Base-by-base conservation (phyloP, 2,329 filamentous ascomycete species). In the Boeremia lycopersici region DNA sequence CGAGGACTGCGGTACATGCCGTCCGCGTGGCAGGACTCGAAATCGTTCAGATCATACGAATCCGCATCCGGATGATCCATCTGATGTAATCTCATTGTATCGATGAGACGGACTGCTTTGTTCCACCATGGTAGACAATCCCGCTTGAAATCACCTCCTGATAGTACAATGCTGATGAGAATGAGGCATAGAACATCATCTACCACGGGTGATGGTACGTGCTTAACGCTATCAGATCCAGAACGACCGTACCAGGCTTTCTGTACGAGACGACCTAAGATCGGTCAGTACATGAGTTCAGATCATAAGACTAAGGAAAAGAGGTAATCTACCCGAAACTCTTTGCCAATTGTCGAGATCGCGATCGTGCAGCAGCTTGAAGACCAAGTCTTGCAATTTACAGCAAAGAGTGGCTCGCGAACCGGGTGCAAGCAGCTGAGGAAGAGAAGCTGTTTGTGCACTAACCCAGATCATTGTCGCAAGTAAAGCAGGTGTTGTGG, bases 391-490 rank as follows among this genome's bases (percentile, higher is more conserved):
- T 31, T 47, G 44, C 17, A 47, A 10, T 26, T 39, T 47, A 12
- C 15, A 23, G 3, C 33, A 38, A 6, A 47, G 13, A 30, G 9
- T 39, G 3, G 26, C 13, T 28, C 44, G 44, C 8, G 44, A 38
- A 10, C 44, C 44, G 25, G 44, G 44, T n/a, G 44, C 34, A 11
- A 47, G 44, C 8, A 47, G 44, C 15, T 47, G 33, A 10, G 44
- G 44, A 6, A 47, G 12, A 25, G 44, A 39, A 8, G 44, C 44
- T 31, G 44, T 47, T 23, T 47, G 44, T 1, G 44, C 26, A 31
- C 33, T 38, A 28, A 47, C 44, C 44, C 44, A 47, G 2, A 47
- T 47, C 44, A 47, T 47, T 17, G 44, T 47, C 7, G 44, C 44
- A 17, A 47, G 44, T 23, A 47, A 25, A 28, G 44, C 44, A 6